These are phyloP conservation scores for Cladophialophora carrionii DNA, from an alignment of 2,329 filamentous ascomycete genomes.

Conservation along the genomic window DNA sequence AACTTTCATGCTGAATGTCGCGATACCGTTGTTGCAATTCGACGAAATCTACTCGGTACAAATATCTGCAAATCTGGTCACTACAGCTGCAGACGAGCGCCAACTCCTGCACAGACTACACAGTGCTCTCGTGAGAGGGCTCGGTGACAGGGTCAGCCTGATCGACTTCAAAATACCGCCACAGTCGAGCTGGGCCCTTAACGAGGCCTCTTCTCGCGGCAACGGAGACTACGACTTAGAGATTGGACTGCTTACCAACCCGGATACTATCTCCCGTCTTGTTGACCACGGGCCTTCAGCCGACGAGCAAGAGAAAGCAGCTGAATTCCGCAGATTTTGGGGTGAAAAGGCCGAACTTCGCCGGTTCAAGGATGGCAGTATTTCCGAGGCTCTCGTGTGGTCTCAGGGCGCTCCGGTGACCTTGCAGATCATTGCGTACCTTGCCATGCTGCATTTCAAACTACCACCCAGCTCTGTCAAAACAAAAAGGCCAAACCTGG, in stretches of 20 bases:
- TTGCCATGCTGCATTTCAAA: constrained; percentile 71
- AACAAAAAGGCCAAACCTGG: constrained; percentile 57
- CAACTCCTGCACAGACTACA: constrained; percentile 58
- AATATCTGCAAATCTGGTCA: constrained; percentile 19
- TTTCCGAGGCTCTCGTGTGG: constrained; percentile 92
- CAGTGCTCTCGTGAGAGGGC: constrained; percentile 67
- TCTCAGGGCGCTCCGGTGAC: constrained; percentile 65
- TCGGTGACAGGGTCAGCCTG: constrained; percentile 73
- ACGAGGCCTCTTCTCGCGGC: constrained; percentile 41
- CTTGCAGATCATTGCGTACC: constrained; percentile 76
- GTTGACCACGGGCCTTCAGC: constrained; percentile 88
- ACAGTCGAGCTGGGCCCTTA: constrained; percentile 52
- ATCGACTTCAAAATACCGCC: constrained; percentile 59
- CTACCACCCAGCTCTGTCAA: constrained; percentile 58
- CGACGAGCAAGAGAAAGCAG: constrained; percentile 81
- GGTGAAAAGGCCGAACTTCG: constrained; percentile 89
- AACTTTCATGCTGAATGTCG: constrained; percentile 71
- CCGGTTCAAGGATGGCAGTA: constrained; percentile 92
- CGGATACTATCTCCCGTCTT: constrained; percentile 70
- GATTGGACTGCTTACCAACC: constrained; percentile 73
- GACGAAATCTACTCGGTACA: constrained; percentile 55
- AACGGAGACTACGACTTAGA: constrained; percentile 49
- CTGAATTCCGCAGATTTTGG: constrained; percentile 88
- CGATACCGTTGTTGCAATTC: constrained; percentile 57
- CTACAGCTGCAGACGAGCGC: constrained; percentile 18